Evolutionary conservation across 2,329 filamentous ascomycete species (phyloP).

Genomic region (Talaromyces sp.): DNA sequence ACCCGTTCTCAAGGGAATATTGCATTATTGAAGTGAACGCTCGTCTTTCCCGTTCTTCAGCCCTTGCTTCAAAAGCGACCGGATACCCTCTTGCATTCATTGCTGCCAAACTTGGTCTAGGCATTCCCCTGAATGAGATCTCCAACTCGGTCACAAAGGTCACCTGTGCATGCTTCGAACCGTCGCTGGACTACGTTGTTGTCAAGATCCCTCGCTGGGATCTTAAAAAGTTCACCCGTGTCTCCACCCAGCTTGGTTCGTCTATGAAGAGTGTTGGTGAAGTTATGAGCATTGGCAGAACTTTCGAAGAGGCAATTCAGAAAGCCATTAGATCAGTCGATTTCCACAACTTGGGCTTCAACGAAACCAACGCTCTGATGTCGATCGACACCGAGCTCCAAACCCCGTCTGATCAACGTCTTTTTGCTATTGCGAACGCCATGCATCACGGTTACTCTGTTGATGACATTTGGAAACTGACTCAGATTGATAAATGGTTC

Average conservation of each 20-base stretch:
- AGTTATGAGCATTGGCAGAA: constrained; percentile 95
- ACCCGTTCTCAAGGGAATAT: constrained; percentile 92
- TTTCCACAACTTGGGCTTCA: constrained; percentile 91
- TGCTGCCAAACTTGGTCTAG: constrained; percentile 90
- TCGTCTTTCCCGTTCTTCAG: constrained; percentile 88
- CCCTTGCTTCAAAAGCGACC: constrained; percentile 92
- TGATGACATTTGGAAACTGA: constrained; percentile 96
- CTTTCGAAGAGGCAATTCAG: constrained; percentile 96
- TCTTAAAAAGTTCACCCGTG: constrained; percentile 95
- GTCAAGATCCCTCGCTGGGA: constrained; percentile 99
- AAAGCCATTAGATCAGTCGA: constrained; percentile 96
- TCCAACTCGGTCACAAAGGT: constrained; percentile 92
- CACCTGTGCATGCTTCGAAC: constrained; percentile 96
- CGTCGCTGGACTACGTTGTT: constrained; percentile 94
- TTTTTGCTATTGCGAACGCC: constrained; percentile 96
- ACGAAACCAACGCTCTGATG: constrained; percentile 86
- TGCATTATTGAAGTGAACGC: constrained; percentile 99
- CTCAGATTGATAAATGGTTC: constrained; percentile 99
- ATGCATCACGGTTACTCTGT: constrained; percentile 93
- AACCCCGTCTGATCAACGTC: constrained; percentile 92
- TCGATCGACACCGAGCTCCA: constrained; percentile 93
- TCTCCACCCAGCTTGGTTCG: constrained; percentile 90
- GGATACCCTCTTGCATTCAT: constrained; percentile 95
- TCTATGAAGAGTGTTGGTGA: constrained; percentile 99
- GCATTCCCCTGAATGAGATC: constrained; percentile 93